Percentiles rank a stretch among this genome's conserved stretches.
These are phyloP conservation scores for Ophiocordyceps camponoti-floridani DNA, from an alignment of 2,329 filamentous ascomycete genomes.

Conservation along the genomic window DNA sequence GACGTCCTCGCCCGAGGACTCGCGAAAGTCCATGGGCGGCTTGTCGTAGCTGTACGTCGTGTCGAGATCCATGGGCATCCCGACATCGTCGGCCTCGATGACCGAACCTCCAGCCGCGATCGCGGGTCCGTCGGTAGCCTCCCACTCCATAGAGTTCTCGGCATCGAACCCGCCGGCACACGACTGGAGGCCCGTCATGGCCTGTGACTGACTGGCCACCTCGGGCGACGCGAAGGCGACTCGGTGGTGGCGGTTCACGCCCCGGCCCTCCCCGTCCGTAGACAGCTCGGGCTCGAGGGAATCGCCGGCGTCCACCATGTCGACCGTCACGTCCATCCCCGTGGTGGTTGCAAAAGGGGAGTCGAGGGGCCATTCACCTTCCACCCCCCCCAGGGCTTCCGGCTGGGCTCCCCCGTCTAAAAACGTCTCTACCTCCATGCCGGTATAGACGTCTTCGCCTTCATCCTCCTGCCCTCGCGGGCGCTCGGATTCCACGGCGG, in stretches of 20 bases:
- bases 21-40: background rate
- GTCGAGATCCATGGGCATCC: slow-evolving; percentile 1
- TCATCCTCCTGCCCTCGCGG: background rate
- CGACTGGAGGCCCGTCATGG: background rate
- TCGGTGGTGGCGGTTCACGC: too few species aligned
- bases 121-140: background rate
- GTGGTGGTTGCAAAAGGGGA: background rate
- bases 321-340: background rate
- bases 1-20: background rate
- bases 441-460: too few species aligned
- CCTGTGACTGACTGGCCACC: background rate
- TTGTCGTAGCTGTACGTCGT: background rate
- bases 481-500: background rate
- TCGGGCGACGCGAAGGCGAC: background rate
- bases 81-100: background rate
- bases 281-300: background rate
- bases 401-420: too few species aligned
- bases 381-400: too few species aligned
- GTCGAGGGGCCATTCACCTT: too few species aligned
- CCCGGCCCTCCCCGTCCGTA: background rate
- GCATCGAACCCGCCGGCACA: slow-evolving; percentile 3
- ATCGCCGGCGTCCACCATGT: background rate
- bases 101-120: background rate
- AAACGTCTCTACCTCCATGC: too few species aligned
- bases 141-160: background rate